Evolutionary conservation across 345 rosid genomes (phyloP).

Genomic region (Eucalyptus albens): DNA sequence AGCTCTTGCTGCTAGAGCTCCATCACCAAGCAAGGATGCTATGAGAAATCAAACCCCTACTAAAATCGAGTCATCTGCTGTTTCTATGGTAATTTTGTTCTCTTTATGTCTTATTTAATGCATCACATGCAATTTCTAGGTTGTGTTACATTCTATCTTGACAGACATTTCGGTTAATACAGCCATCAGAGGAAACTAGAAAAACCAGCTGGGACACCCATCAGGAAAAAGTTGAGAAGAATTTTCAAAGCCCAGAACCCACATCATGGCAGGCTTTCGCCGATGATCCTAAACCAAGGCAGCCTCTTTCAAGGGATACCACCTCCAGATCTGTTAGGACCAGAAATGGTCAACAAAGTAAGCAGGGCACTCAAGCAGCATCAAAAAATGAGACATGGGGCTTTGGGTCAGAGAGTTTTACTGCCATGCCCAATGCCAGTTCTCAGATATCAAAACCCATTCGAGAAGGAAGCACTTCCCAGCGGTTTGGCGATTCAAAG

Average conservation of each 20-base stretch:
- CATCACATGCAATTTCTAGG: background rate
- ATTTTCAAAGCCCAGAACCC: constrained; percentile 28
- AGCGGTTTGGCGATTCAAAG: constrained; percentile 26
- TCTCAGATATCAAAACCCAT: constrained; percentile 13
- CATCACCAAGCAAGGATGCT: constrained; percentile 46
- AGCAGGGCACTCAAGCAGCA: constrained; percentile 34
- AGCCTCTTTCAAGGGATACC: constrained; percentile 21
- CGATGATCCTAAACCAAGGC: constrained; percentile 32
- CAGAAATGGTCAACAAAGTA: constrained; percentile 23
- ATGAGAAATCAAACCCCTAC: constrained; percentile 28
- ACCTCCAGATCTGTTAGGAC: constrained; percentile 39
- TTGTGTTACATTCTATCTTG: constrained; percentile 6
- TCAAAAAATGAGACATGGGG: constrained; percentile 62
- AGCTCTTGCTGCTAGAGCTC: constrained; percentile 44
- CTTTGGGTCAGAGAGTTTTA: constrained; percentile 68
- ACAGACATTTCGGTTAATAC: background rate
- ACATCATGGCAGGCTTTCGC: constrained; percentile 79
- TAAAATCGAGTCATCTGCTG: constrained; percentile 20
- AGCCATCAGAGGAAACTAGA: background rate
- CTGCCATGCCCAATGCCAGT: constrained; percentile 30
- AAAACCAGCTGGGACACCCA: background rate
- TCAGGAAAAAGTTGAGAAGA: constrained; percentile 40
- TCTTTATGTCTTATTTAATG: background rate
- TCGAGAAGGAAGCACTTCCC: constrained; percentile 39
- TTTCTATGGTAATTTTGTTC: constrained; percentile 7